phyloP scores from a whole-genome alignment of 495 filamentous ascomycete species.

The Talaromyces stipitatus region DNA sequence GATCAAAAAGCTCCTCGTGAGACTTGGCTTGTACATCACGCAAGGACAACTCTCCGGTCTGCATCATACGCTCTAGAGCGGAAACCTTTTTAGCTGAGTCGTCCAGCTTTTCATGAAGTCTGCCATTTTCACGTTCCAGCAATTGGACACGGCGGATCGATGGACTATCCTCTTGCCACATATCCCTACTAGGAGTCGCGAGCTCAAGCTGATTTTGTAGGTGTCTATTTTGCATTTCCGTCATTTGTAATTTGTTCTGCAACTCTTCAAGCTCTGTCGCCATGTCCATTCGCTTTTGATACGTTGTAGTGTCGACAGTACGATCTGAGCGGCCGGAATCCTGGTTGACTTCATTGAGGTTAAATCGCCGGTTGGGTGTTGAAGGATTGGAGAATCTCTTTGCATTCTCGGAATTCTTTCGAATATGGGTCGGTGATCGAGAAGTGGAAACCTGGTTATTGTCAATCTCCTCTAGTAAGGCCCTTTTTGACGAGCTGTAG shows the following conservation, averaged over 20 bases:
- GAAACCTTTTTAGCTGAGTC: slow-evolving; percentile 93
- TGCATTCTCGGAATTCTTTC: slow-evolving; percentile 60
- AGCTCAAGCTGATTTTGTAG: slow-evolving; percentile 81
- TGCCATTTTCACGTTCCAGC: slow-evolving; percentile 84
- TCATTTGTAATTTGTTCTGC: slow-evolving; percentile 91
- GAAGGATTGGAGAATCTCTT: slow-evolving; percentile 68
- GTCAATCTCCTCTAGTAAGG: slow-evolving; percentile 80
- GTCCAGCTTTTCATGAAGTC: slow-evolving; percentile 91
- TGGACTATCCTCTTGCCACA: slow-evolving; percentile 74
- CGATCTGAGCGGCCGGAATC: slow-evolving; percentile 83
- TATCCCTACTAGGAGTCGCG: slow-evolving; percentile 47
- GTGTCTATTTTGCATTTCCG: slow-evolving; percentile 93
- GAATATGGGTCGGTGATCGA: slow-evolving; percentile 68
- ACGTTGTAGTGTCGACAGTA: slow-evolving; percentile 82
- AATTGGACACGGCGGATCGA: slow-evolving; percentile 79
- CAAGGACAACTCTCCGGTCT: slow-evolving; percentile 79
- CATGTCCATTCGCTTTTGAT: slow-evolving; percentile 84
- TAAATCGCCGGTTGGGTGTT: slow-evolving; percentile 65
- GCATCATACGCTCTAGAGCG: slow-evolving; percentile 76
- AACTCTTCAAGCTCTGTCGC: slow-evolving; percentile 86
- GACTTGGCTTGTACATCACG: slow-evolving; percentile 90
- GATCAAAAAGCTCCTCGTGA: slow-evolving; percentile 89
- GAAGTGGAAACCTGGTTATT: slow-evolving; percentile 70
- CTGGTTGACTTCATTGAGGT: slow-evolving; percentile 52
- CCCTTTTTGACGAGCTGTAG: slow-evolving; percentile 63